Evolutionary conservation across 2,329 filamentous ascomycete genomes (phyloP), one percentile per base, ranked within the genome.

Genomic region (Xylaria arbuscula): DNA sequence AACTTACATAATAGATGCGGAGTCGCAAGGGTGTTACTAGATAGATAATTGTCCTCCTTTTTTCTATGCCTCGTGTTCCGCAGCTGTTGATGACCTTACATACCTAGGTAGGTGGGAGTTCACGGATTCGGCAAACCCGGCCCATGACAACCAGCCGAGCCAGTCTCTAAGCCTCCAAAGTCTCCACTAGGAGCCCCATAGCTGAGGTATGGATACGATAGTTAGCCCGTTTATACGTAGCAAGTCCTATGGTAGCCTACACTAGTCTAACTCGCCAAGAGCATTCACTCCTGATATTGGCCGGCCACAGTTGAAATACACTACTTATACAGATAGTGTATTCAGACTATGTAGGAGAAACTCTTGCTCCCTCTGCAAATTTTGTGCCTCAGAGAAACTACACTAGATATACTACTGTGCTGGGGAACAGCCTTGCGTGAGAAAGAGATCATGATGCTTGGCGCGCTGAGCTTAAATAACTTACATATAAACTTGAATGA

Each of bases 41-140:
- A 9, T 47, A 9, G 45, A 45, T n/a, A n/a, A 45, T 17, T 38
- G 17, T 11, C 15, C 13, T 45, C 34, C 32, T 45, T 50, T 59
- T 34, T 38, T 38, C 17, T 60, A 34, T 47, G 36, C 57, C 56
- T 68, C 66, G 62, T 66, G 57, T 68, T 65, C 36, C 28, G 36
- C 45, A 28, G 38, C 45, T 59, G 40, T 36, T 15, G 45, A 64
- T 53, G 51, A 48, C 5, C 28, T 28, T 28, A n/a, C n/a, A n/a
- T n/a, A n/a, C 56, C 15, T 28, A 45, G 15, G 59, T 62, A 8
- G 11, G n/a, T 28, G 40, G 38, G 38, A 32, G 38, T 32, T 45
- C 8, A 45, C n/a, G 22, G 34, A 28, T 22, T 50, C 51, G 61
- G 51, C 7, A 67, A 60, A 59, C 48, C 32, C 55, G 65, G 65